A percentile compares a stretch with the other conserved stretches of the same genome.
Evolutionary conservation across 805 yeast genomes (phyloP).

Genomic region (Starmerella geochares): DNA sequence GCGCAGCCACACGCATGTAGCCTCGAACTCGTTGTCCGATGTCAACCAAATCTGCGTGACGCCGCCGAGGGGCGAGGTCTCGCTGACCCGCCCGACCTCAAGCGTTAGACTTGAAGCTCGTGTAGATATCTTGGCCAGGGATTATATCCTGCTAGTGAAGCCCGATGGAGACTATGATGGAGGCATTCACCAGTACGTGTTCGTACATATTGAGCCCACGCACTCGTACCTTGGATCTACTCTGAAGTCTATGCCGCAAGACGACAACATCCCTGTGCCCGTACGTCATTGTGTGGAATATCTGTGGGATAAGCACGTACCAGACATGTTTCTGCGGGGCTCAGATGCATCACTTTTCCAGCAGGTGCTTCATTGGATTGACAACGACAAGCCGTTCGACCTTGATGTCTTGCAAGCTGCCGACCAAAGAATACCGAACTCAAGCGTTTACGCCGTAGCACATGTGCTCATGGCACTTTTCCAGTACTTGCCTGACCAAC

Average conservation of each 20-base stretch:
- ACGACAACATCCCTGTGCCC: slow-evolving; percentile 30
- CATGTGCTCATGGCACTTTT: slow-evolving; percentile 22
- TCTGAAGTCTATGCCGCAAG: slow-evolving; percentile 22
- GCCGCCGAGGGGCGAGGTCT: slow-evolving; percentile 14
- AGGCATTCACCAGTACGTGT: slow-evolving; percentile 19
- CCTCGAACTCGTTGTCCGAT: background rate
- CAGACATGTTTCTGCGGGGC: slow-evolving; percentile 24
- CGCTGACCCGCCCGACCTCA: slow-evolving; percentile 10
- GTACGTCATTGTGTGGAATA: slow-evolving; percentile 32
- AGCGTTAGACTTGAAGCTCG: slow-evolving; percentile 3
- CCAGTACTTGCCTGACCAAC: slow-evolving; percentile 18
- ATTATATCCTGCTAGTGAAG: slow-evolving; percentile 15
- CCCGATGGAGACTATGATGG: slow-evolving; percentile 7
- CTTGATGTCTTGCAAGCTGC: slow-evolving; percentile 27
- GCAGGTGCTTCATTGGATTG: slow-evolving; percentile 32
- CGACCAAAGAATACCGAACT: slow-evolving; percentile 26
- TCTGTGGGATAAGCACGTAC: slow-evolving; percentile 25
- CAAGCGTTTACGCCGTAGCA: slow-evolving; percentile 38
- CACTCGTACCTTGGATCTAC: slow-evolving; percentile 31
- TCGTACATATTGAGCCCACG: slow-evolving; percentile 24
- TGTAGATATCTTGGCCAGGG: slow-evolving; percentile 16
- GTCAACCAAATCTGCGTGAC: slow-evolving; percentile 5
- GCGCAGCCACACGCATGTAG: background rate
- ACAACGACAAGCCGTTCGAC: slow-evolving; percentile 29
- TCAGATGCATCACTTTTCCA: slow-evolving; percentile 23